These are phyloP conservation scores for Chlamydomonas applanata DNA, from an alignment of 139 green algal species.

Conservation along the genomic window DNA sequence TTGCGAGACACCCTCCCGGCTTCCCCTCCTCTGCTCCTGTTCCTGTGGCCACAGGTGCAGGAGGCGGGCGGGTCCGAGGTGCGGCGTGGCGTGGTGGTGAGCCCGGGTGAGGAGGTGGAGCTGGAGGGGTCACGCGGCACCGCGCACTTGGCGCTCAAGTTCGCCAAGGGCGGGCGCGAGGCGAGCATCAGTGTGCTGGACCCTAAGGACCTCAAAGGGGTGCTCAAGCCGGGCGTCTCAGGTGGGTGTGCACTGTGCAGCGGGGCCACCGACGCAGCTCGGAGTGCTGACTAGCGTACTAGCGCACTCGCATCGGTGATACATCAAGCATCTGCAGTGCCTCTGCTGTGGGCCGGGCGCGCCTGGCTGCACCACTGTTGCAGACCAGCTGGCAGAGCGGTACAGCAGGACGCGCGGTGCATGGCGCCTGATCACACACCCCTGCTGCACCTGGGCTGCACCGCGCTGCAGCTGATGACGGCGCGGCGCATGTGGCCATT, in stretches of 20 bases:
- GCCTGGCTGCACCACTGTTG: no score
- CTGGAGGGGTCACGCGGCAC: conserved; percentile 44
- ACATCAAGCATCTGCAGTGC: no score
- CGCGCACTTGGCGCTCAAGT: conserved; percentile 74
- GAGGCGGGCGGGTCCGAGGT: conserved; percentile 1
- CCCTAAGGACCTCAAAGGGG: background rate
- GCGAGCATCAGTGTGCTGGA: conserved; percentile 20
- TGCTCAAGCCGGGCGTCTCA: background rate
- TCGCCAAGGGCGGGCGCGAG: conserved; percentile 41
- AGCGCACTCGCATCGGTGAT: no score
- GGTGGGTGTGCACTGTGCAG: background rate
- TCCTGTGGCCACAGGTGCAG: conserved; percentile 8
- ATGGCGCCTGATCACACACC: no score
- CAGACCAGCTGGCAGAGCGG: no score
- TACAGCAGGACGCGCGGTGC: no score
- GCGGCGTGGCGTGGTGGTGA: conserved; percentile 3
- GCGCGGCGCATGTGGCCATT: conserved; percentile 65
- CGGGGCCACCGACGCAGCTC: no score
- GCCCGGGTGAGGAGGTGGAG: background rate
- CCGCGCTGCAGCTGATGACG: conserved; percentile 20
- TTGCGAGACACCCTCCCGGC: no score
- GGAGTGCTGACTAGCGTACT: background rate
- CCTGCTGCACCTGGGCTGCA: background rate
- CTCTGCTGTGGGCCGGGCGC: no score
- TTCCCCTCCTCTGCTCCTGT: background rate